phyloP scores from a whole-genome alignment of 495 filamentous ascomycete species.

The Barbatosphaeria neglecta region DNA sequence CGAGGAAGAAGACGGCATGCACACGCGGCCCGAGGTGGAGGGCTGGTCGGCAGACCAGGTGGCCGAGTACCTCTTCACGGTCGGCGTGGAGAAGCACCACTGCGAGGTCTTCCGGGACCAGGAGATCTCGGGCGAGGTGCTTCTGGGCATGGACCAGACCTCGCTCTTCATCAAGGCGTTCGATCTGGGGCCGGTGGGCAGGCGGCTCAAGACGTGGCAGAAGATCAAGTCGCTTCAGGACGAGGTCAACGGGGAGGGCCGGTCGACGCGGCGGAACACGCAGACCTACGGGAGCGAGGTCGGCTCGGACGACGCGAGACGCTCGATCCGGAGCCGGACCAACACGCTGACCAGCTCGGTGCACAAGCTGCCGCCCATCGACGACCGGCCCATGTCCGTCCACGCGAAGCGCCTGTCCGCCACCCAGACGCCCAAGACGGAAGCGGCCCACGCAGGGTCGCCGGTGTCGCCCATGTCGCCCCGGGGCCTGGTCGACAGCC shows the following conservation, averaged over 20 bases:
- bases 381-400: slow-evolving; percentile 24
- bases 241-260: slow-evolving; percentile 44
- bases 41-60: slow-evolving; percentile 69
- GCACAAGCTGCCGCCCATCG: slow-evolving; percentile 42
- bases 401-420: slow-evolving; percentile 27
- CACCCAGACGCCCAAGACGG: slow-evolving; percentile 27
- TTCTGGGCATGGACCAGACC: slow-evolving; percentile 89
- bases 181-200: slow-evolving; percentile 81
- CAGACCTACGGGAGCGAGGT: slow-evolving; percentile 42
- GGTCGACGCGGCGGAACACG: slow-evolving; percentile 30
- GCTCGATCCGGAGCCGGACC: slow-evolving; percentile 30
- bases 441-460: slow-evolving; percentile 11
- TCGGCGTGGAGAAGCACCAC: slow-evolving; percentile 70
- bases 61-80: slow-evolving; percentile 69
- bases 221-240: slow-evolving; percentile 83
- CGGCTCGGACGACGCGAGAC: slow-evolving; percentile 33
- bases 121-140: slow-evolving; percentile 87
- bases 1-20: slow-evolving; percentile 46
- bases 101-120: slow-evolving; percentile 93
- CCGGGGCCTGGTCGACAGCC: slow-evolving; percentile 41
- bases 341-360: slow-evolving; percentile 69
- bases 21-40: slow-evolving; percentile 54
- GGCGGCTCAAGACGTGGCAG: slow-evolving; percentile 87
- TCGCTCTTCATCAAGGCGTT: slow-evolving; percentile 91
- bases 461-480: slow-evolving; percentile 31